Evolutionary conservation across 139 green algal genomes (phyloP), one percentile per base, ranked within the genome.

Genomic region (Tetraselmis chui): DNA sequence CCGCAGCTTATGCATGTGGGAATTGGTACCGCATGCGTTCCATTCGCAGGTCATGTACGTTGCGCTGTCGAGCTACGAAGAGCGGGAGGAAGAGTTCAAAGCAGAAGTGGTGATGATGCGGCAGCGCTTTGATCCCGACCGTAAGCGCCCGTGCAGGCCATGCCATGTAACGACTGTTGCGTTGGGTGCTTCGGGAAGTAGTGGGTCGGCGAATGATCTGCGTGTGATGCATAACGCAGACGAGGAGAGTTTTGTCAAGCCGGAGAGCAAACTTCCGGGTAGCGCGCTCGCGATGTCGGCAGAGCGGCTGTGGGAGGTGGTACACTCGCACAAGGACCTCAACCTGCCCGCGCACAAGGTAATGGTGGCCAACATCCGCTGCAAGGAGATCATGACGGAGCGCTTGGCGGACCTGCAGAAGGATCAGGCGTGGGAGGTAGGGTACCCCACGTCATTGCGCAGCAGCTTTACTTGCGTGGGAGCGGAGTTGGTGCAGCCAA

Each of bases 351-450:
- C 97, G 0, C 97, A 99, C 91, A 96, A 96, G 89, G 86, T 97
- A 32, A 99, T 99, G 96, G 96, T 99, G 58, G 96, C 96, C 81
- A 98, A 96, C 79, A 94, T 98, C 24, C 88, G 96, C 0, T 99
- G 96, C 86, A 88, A 90, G 27, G 92, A 99, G 89, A 96, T 98
- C 32, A 82, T 86, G 30, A 75, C 78, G 23, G 92, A 94, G 25
- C 90, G 95, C 87, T 86, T 97, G 81, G 76, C 75, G 2, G 82
- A 83, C 1, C 89, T 98, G 59, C 5, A 59, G 25, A 32, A 31
- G 0, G 91, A 95, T 85, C 83, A 90, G 74, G 87, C 88, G 0
- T 97, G 92, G 92, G 2, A 30, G 74, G 25, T 67, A n/a, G n/a
- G n/a, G n/a, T n/a, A n/a, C n/a, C n/a, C n/a, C n/a, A n/a, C n/a